Base-by-base conservation (phyloP, 1,284 basidiomycete species). In the Athelia psychrophila region DNA sequence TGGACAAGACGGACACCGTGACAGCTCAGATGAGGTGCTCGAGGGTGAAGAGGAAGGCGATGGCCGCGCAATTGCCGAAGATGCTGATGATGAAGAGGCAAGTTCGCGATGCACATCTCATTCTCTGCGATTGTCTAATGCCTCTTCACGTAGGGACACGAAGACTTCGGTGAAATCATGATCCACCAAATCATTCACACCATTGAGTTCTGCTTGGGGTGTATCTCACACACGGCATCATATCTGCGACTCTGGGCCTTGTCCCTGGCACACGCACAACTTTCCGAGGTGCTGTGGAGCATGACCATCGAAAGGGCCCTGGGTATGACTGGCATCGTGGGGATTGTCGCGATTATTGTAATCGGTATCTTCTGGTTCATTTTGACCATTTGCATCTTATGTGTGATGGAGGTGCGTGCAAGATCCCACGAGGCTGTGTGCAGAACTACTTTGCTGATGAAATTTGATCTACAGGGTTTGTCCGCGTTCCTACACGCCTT, bases 191-290 rank as follows among this genome's bases (percentile, higher is more conserved):
- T 97, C 58, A 99, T 99, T 64, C 95, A 96, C 72, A 97, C 95
- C 23, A 98, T 98, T 71, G 97, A 99, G 75, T 99, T 98, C 77
- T 98, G 96, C 67, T 83, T 99, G 35, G 87, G 95, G 19, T 98
- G 96, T 72, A 98, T 99, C 67, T 99, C 97, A 58, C 98, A 99
- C 74, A 99, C 97, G 2, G 97, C 96, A 8, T 98, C 95, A 20
- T 99, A 99, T 74, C 86, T 99, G 49, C 96, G 96, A 73, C 80
- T 99, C 35, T 99, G 96, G 96, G 97, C 97, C 20, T 81, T 99
- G 9, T 99, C 97, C 27, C 83, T 99, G 47, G 96, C 96, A 8
- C 96, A 99, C 73, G 95, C 97, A 13, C 97, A 99, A 73, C 79
- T 99, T 22, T 96, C 93, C 49, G 95, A 98, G 71, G 97, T 99